These are phyloP conservation scores for Spinellus fusiger DNA, from an alignment of 192 early-diverging fungal genomes.

Conservation along the genomic window DNA sequence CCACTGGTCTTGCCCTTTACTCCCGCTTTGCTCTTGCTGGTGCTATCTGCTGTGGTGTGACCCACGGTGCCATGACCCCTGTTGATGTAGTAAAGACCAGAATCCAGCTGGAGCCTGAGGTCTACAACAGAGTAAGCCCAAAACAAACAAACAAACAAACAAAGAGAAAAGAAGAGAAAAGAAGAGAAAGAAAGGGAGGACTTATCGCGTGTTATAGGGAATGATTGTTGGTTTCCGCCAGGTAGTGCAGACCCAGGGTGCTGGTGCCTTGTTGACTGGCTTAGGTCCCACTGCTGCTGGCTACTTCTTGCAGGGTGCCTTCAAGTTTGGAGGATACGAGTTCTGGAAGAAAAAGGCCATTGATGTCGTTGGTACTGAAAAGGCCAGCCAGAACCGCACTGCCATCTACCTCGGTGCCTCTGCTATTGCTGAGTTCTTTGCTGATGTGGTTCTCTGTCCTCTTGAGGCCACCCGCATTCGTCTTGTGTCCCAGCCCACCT, in stretches of 20 bases:
- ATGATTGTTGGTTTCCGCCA: slow-evolving; percentile 48
- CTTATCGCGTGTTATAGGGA: slow-evolving; percentile 23
- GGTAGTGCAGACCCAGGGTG: slow-evolving; percentile 44
- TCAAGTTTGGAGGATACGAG: slow-evolving; percentile 67
- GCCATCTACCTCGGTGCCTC: slow-evolving; percentile 60
- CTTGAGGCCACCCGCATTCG: slow-evolving; percentile 72
- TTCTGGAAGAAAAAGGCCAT: slow-evolving; percentile 59
- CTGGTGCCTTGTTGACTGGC: slow-evolving; percentile 56
- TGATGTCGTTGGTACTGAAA: slow-evolving; percentile 46
- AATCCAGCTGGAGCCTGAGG: slow-evolving; percentile 59
- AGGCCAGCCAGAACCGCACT: slow-evolving; percentile 52
- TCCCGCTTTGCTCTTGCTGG: slow-evolving; percentile 54
- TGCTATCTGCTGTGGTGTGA: slow-evolving; percentile 54
- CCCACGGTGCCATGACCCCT: slow-evolving; percentile 52
- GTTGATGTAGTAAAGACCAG: slow-evolving; percentile 76
- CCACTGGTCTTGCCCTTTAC: slow-evolving; percentile 47
- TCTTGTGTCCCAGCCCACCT: slow-evolving; percentile 61
- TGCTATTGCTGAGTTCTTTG: slow-evolving; percentile 70
- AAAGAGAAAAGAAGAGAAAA: too few relatives aligned
- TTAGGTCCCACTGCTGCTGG: slow-evolving; percentile 59
- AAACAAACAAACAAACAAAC: background rate
- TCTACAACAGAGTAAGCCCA: slow-evolving; percentile 50
- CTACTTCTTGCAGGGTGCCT: slow-evolving; percentile 61
- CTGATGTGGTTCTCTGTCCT: slow-evolving; percentile 69
- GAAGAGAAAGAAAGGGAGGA: background rate